Conservation (phyloP, 352 stramenopile genomes). For the Globisporangium carolinianum region DNA sequence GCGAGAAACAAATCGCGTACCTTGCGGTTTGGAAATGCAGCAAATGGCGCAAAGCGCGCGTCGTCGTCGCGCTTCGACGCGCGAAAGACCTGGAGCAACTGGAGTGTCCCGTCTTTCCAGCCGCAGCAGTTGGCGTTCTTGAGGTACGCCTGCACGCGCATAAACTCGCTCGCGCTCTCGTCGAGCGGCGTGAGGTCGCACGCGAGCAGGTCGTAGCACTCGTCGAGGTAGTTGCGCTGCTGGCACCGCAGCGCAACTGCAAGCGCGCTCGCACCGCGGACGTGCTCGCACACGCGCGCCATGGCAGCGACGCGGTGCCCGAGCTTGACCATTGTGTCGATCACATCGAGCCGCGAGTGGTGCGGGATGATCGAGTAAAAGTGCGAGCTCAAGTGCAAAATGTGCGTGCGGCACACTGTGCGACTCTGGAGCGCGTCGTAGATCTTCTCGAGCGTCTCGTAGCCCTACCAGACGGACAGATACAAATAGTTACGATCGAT, state of each 20-base stretch:
- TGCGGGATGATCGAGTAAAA: slow-evolving; percentile 70
- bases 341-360: slow-evolving; percentile 34
- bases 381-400: slow-evolving; percentile 48
- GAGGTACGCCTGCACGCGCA: slow-evolving; percentile 58
- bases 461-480: slow-evolving; percentile 16
- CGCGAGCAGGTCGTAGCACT: slow-evolving; percentile 46
- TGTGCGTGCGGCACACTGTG: slow-evolving; percentile 23
- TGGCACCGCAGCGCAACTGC: slow-evolving; percentile 32
- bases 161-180: slow-evolving; percentile 37
- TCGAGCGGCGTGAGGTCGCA: slow-evolving; percentile 41
- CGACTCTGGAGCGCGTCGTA: slow-evolving; percentile 43
- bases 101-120: slow-evolving; percentile 40
- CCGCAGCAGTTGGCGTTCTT: slow-evolving; percentile 67
- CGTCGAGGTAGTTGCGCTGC: slow-evolving; percentile 52
- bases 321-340: slow-evolving; percentile 68
- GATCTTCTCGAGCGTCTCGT: slow-evolving; percentile 55
- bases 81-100: slow-evolving; percentile 54
- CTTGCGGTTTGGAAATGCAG: slow-evolving; percentile 40
- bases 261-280: slow-evolving; percentile 29
- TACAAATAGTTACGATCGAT: not conserved
- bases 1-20: slow-evolving; percentile 15
- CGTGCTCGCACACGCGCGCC: slow-evolving; percentile 37
- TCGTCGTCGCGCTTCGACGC: slow-evolving; percentile 46
- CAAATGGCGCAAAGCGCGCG: slow-evolving; percentile 44
- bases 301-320: slow-evolving; percentile 53